Base-by-base conservation (phyloP, 257 asterid species). In the Paulownia fortunei region DNA sequence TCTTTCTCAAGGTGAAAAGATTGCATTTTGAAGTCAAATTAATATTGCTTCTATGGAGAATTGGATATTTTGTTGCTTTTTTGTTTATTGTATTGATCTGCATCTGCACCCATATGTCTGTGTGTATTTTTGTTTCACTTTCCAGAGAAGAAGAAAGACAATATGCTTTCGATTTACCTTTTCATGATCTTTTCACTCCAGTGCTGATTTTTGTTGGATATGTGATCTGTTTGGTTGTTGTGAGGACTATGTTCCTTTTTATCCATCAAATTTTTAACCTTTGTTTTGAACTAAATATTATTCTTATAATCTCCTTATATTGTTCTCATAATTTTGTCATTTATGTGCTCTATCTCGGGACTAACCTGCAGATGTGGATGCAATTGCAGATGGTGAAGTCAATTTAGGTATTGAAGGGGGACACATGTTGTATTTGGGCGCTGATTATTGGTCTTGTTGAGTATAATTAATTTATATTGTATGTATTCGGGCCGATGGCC, bases 281-380 rank as follows among this genome's bases (percentile, higher is more conserved):
- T 46, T 42, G 34, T 21, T 56, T 62, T 19, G 49, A 47, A 44
- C 26, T 13, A 51, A 70, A n/a, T n/a, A n/a, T n/a, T 24, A 15
- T 47, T 30, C 62, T n/a, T n/a, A n/a, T n/a, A n/a, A n/a, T n/a
- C n/a, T n/a, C n/a, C n/a, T n/a, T n/a, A n/a, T n/a, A n/a, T n/a
- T n/a, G n/a, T n/a, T n/a, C n/a, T n/a, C n/a, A n/a, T n/a, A n/a
- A n/a, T n/a, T n/a, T n/a, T n/a, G n/a, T n/a, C n/a, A n/a, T n/a
- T n/a, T n/a, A n/a, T 30, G 12, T 59, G 75, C 36, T 24, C 19
- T 51, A 8, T 71, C 54, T 32, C 36, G 68, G 36, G 72, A 81
- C 78, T 80, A 44, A 78, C 55, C 74, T 73, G 69, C 80, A 34
- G 81, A 75, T 82, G 84, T 85, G 77, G 87, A 74, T 88, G 86